Base-by-base conservation (phyloP, 352 stramenopile species). In the Blastocystis sp. region DNA sequence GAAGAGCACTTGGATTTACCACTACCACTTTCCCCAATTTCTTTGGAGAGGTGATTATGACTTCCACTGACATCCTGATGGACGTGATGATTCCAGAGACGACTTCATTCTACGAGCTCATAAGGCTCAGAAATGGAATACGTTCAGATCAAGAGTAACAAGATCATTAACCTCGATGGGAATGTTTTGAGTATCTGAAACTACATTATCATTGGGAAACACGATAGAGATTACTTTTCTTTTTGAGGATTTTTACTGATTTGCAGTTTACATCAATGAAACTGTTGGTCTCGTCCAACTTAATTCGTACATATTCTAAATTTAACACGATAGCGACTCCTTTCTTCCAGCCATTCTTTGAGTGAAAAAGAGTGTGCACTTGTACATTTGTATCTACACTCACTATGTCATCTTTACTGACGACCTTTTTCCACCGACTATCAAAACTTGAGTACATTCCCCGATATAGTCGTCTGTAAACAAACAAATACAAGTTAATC, bases 401-500 rank as follows among this genome's bases (percentile, higher is more conserved):
- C 13, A 84, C 29, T 11, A 47, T 66, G 53, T 84, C 73, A 26
- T 84, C 73, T 55, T 84, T 84, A 43, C 73, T 84, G 20, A 84
- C 43, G 5, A 84, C 73, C 34, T 84, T 47, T 34, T 34, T 84
- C 73, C 73, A 84, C 43, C 73, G 37, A 43, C 62, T 84, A 54
- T 84, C 73, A 29, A 84, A 84, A n/a, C 29, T 66, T 84, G 73
- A 56, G 18, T 84, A 84, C 13, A 66, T 41, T 80, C 73, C 64
- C 68, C 47, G 29, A 47, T 43, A 37, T 34, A 55, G 1, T 54
- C 41, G 13, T 54, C n/a, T 41, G 54, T 29, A 5, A 84, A 84
- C 73, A 84, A 84, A 84, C 73, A 84, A 13, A 11, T 4, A 26
- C 7, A 34, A 34, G 29, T 34, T 26, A 68, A 23, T 63, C 43